These are phyloP conservation scores for Alternaria panax DNA, from an alignment of 2,329 filamentous ascomycete genomes.

Conservation along the genomic window DNA sequence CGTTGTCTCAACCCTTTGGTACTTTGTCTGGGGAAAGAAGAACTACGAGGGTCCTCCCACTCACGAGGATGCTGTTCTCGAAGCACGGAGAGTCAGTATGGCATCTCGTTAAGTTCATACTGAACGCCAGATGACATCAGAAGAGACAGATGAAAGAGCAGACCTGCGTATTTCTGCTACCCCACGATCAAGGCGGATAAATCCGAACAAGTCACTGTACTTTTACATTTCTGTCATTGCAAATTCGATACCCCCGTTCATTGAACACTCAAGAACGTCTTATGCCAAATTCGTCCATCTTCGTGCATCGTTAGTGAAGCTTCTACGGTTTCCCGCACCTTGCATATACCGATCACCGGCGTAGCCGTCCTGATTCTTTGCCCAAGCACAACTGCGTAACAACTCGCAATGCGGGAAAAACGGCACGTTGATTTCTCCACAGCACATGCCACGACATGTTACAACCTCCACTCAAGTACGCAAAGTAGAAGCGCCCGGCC, in stretches of 20 bases:
- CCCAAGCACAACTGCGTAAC: background rate
- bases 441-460: background rate
- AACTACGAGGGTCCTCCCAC: slow-evolving; percentile 70
- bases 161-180: background rate
- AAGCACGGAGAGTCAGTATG: slow-evolving; percentile 43
- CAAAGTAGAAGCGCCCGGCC: background rate
- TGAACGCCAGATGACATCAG: background rate
- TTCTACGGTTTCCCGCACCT: background rate
- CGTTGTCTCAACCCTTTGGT: slow-evolving; percentile 69
- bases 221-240: background rate
- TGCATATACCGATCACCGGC: background rate
- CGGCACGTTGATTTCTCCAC: background rate
- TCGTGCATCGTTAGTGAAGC: background rate
- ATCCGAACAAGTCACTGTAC: background rate
- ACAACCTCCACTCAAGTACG: background rate
- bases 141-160: background rate
- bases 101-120: slow-evolving; percentile 22
- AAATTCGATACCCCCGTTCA: slow-evolving; percentile 13
- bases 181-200: background rate
- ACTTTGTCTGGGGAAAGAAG: slow-evolving; percentile 72
- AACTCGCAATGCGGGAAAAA: background rate
- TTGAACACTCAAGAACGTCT: background rate
- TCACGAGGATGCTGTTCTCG: slow-evolving; percentile 42
- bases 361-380: background rate
- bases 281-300: background rate